A percentile compares a stretch with the other conserved stretches of the same genome.
phyloP scores from a whole-genome alignment of 352 stramenopile species.

The Phytophthora cryptogea region DNA sequence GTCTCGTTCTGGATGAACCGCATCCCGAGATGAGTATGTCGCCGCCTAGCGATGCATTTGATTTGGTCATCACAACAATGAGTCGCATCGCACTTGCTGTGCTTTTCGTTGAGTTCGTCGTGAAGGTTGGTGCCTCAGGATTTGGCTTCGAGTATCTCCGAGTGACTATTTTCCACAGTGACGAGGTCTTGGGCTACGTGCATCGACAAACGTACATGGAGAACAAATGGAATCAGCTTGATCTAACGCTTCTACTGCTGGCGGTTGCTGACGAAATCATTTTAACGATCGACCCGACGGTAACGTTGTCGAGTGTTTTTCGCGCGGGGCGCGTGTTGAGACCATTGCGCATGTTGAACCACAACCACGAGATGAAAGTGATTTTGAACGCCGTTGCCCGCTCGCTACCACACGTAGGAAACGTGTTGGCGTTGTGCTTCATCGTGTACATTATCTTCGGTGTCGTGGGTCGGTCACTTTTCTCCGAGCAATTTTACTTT shows the following conservation, averaged over 20 bases:
- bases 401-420: constrained; percentile 72
- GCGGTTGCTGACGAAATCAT: constrained; percentile 64
- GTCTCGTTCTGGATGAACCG: constrained; percentile 73
- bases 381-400: constrained; percentile 73
- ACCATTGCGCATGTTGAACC: constrained; percentile 73
- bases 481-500: constrained; percentile 65
- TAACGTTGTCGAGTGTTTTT: constrained; percentile 63
- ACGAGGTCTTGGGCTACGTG: constrained; percentile 69
- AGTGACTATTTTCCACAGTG: constrained; percentile 59
- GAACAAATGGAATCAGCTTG: constrained; percentile 78
- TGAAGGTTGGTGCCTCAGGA: constrained; percentile 55
- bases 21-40: constrained; percentile 61
- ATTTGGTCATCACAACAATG: constrained; percentile 36
- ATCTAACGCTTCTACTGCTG: constrained; percentile 61
- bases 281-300: constrained; percentile 40
- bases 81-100: constrained; percentile 57
- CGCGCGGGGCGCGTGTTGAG: constrained; percentile 67
- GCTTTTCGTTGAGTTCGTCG: constrained; percentile 61
- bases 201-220: constrained; percentile 76
- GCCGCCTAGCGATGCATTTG: constrained; percentile 41
- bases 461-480: constrained; percentile 68
- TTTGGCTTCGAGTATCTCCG: constrained; percentile 73
- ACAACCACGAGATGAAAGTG: constrained; percentile 79
- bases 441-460: constrained; percentile 84
- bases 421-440: constrained; percentile 70